Base-by-base conservation (phyloP, 176 grass and related monocot genomes). In the Zea mays region DNA sequence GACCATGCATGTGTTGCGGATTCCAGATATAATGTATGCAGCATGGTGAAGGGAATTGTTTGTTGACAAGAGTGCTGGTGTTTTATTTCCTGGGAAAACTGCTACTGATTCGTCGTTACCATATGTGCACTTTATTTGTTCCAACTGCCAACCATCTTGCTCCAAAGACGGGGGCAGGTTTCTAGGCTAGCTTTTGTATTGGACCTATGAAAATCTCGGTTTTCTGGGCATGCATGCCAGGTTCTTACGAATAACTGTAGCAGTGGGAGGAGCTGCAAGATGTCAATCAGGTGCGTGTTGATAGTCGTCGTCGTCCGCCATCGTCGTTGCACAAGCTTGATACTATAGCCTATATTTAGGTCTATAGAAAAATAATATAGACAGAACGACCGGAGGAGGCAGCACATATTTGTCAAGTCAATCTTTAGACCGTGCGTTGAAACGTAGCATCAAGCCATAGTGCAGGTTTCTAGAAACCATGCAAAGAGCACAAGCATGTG, bases 391-490 rank as follows among this genome's bases (percentile, higher is more conserved):
- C n/a, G n/a, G n/a, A n/a, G n/a, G n/a, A n/a, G n/a, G n/a, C n/a
- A n/a, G n/a, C n/a, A 20, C 45, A 59, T 10, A 12, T 45, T 10
- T 51, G 45, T 20, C 7, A 19, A 55, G 76, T 76, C 71, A 88
- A 81, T 66, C 48, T 15, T 84, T 58, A 82, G 75, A 81, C 43
- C 69, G 69, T 49, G 71, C n/a, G 76, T 84, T 71, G 81, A 76
- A 72, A 39, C 47, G 55, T 71, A 71, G 76, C 77, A 65, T 50
- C 57, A 76, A 51, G 70, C 43, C 13, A 34, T 59, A 1, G 10
- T 33, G 57, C 58, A 45, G 8, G 12, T 83, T 75, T 70, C n/a
- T 76, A 65, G 16, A 65, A 71, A 17, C 61, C 61, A 1, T 85
- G 67, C 47, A 73, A 85, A 8, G 41, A 56, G 73, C 4, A 78